phyloP scores from a whole-genome alignment of 352 stramenopile genomes.

The Globisporangium megalacanthum region DNA sequence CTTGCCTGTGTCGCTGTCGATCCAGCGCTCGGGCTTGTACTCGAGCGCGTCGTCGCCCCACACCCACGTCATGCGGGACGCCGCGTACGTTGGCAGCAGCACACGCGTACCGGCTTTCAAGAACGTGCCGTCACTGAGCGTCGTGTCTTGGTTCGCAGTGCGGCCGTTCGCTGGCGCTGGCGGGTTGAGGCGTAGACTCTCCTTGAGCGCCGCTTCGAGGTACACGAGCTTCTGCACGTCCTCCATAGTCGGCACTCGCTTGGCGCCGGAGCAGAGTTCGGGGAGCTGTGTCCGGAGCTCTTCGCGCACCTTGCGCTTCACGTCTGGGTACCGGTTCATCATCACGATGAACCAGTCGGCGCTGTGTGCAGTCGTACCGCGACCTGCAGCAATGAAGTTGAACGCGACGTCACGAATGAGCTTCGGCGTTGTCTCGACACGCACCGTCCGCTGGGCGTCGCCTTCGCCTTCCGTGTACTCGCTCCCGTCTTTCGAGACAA shows the following conservation, averaged over 20 bases:
- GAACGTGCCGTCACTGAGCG: conserved; percentile 58
- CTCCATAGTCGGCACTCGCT: conserved; percentile 27
- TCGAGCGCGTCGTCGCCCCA: conserved; percentile 61
- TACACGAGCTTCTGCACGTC: conserved; percentile 52
- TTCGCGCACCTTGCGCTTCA: conserved; percentile 37
- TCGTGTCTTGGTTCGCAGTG: conserved; percentile 39
- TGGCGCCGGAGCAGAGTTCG: conserved; percentile 18
- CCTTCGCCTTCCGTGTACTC: conserved; percentile 18
- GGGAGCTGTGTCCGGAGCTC: conserved; percentile 41
- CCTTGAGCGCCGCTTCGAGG: conserved; percentile 51
- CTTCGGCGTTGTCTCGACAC: conserved; percentile 17
- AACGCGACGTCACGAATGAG: conserved; percentile 65
- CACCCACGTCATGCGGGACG: conserved; percentile 42
- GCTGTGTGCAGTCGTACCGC: conserved; percentile 59
- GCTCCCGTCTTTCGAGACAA: conserved; percentile 30
- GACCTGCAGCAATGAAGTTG: conserved; percentile 65
- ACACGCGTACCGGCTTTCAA: conserved; percentile 42
- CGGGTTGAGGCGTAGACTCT: conserved; percentile 65
- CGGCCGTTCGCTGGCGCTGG: conserved; percentile 46
- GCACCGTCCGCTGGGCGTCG: conserved; percentile 5
- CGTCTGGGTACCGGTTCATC: conserved; percentile 48
- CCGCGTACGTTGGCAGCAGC: conserved; percentile 45
- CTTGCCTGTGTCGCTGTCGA: conserved; percentile 34
- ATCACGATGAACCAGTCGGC: conserved; percentile 73
- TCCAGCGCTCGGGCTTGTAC: conserved; percentile 67